Evolutionary conservation across 2,329 filamentous ascomycete species (phyloP), one percentile per base, ranked within the genome.

Genomic region (Bipolaris sorokiniana): DNA sequence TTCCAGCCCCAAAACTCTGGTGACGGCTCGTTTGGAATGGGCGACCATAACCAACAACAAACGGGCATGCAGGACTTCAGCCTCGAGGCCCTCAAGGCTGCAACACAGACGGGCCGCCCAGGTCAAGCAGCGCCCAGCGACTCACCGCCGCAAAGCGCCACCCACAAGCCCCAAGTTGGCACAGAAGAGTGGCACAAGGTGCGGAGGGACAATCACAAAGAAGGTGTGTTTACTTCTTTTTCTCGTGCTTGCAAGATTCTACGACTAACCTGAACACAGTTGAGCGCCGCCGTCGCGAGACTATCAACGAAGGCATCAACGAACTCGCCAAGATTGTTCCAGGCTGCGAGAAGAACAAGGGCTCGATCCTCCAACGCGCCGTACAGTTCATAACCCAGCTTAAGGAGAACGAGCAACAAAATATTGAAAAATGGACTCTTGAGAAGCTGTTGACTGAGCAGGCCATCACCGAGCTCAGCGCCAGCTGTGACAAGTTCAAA

Each of bases 231-330:
- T 28, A 6, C 9, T 1, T 44, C 5, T 4, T 9, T 7, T 31
- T 26, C 23, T 9, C n/a, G 13, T 3, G 0, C 66, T 13, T 15
- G 7, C 22, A 26, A 18, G 10, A 7, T 22, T 16, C 18, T 6
- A 33, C 2, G 10, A 46, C 65, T 68, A 23, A 69, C 58, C 5
- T 18, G 7, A 16, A 34, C 44, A 13, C 52, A 98, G 95, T 99
- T 61, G 95, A 99, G 79, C 92, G 95, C 59, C 91, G 95, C 57
- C 92, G 95, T 42, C 91, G 95, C 62, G 95, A 99, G 79, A 97
- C 95, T 0, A 99, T 99, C 76, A 99, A 99, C 66, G 95, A 99
- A 78, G 95, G 95, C 48, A 99, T 99, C 68, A 98, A 97, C 72
- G 95, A 98, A 77, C 86, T 99, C 28, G 91, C 94, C 66, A 98